These are phyloP conservation scores for Penicillium sp. DNA, from an alignment of 2,329 filamentous ascomycete genomes.

Conservation along the genomic window DNA sequence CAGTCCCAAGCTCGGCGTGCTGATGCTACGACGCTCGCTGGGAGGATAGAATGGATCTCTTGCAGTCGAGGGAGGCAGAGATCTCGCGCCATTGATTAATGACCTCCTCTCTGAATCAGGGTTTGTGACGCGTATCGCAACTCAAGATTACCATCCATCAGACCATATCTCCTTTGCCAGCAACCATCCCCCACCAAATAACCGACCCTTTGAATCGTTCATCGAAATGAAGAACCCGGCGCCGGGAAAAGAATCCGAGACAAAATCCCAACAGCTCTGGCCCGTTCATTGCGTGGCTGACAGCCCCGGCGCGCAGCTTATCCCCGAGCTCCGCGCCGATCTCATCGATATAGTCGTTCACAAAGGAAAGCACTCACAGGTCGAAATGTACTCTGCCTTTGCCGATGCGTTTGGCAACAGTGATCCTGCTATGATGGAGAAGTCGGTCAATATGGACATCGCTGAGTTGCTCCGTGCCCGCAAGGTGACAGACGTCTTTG, in stretches of 20 bases:
- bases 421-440: constrained; percentile 31
- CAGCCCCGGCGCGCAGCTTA: constrained; percentile 68
- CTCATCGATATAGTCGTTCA: constrained; percentile 66
- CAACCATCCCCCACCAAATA: constrained; percentile 65
- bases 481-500: constrained; percentile 73
- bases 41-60: constrained; percentile 71
- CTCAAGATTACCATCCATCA: constrained; percentile 85
- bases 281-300: constrained; percentile 82
- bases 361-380: constrained; percentile 70
- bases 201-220: constrained; percentile 65
- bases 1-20: constrained; percentile 4
- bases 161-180: constrained; percentile 85
- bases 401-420: constrained; percentile 68
- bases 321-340: constrained; percentile 64
- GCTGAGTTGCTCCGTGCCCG: constrained; percentile 54
- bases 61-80: constrained; percentile 70
- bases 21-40: constrained; percentile 7
- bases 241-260: constrained; percentile 55
- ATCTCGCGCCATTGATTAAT: constrained; percentile 71
- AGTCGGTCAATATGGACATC: constrained; percentile 57
- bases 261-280: constrained; percentile 73
- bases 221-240: constrained; percentile 56
- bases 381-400: constrained; percentile 96
- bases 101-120: constrained; percentile 63
- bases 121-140: constrained; percentile 74